A percentile compares a stretch with the other conserved stretches of the same genome.
Conservation (phyloP, 2,329 filamentous ascomycete genomes). For the Phaeosphaeriaceae sp. region DNA sequence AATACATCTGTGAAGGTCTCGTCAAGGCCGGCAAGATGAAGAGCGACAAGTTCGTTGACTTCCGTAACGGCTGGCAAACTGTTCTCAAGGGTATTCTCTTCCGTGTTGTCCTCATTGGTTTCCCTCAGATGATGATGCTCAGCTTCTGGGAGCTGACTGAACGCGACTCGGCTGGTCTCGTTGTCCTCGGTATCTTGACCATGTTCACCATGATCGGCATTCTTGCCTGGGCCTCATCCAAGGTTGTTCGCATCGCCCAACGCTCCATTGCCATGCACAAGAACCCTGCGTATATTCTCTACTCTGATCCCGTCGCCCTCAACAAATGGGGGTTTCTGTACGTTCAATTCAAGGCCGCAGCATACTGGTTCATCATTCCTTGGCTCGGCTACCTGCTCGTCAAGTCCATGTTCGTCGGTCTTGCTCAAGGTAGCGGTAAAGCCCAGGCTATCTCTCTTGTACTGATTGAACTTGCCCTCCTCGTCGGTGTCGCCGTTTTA, state of each 20-base stretch:
- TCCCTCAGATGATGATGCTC: conserved; percentile 87
- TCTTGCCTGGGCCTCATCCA: conserved; percentile 84
- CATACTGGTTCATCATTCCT: conserved; percentile 93
- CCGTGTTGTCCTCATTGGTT: conserved; percentile 86
- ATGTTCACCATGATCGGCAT: conserved; percentile 79
- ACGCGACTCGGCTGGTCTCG: conserved; percentile 81
- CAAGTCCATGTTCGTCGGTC: conserved; percentile 87
- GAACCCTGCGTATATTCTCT: conserved; percentile 95
- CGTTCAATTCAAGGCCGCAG: conserved; percentile 92
- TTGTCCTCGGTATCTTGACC: conserved; percentile 88
- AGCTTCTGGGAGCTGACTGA: conserved; percentile 93
- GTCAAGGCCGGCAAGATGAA: conserved; percentile 80
- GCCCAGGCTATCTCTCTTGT: conserved; percentile 83
- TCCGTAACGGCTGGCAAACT: conserved; percentile 92
- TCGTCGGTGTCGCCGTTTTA: conserved; percentile 79
- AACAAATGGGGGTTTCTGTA: conserved; percentile 99
- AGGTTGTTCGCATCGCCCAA: conserved; percentile 87
- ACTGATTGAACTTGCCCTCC: conserved; percentile 77
- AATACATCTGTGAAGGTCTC: conserved; percentile 77
- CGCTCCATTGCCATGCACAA: conserved; percentile 90
- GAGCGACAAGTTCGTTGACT: conserved; percentile 85
- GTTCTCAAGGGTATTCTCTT: conserved; percentile 94
- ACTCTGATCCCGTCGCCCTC: conserved; percentile 89
- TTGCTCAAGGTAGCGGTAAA: conserved; percentile 72
- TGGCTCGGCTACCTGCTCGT: conserved; percentile 77